Evolutionary conservation across 2,329 filamentous ascomycete species (phyloP), one percentile per base, ranked within the genome.

Genomic region (Colletotrichum caudatum): DNA sequence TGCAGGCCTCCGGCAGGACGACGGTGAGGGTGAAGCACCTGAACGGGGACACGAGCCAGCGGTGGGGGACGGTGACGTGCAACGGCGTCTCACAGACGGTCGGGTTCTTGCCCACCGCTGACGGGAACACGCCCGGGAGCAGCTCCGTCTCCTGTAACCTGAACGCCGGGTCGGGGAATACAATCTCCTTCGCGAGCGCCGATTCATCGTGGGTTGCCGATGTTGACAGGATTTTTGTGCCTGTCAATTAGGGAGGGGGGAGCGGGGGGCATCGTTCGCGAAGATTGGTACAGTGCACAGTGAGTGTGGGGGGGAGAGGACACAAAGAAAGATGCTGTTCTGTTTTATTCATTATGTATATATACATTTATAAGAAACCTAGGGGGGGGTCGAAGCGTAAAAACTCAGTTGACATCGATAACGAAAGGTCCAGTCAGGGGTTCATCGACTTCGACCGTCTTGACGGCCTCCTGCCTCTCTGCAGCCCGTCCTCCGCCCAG

Each of bases 11-110:
- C 1, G 85, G 83, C 0, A 77, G 81, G 35, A 87, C 84, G 2
- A 90, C 88, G 0, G 80, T 91, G 18, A 79, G 85, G 3, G 83
- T 91, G 64, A 84, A 87, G 75, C 87, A 88, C 75, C 75, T 84
- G 14, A 91, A 91, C 71, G 88, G 88, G 0, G 88, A 91, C 73
- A 83, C 75, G 2, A 78, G 77, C 0, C 84, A 89, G 75, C 78
- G 90, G 51, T 87, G 84, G 77, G 88, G 87, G 0, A 83, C 83
- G 59, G 86, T 91, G 3, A 81, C 79, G 9, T 88, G 91, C 5
- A 91, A 91, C 74, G 89, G 87, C 0, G 83, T 82, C 39, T 76
- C 77, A 0, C 82, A 87, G 76, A 82, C 81, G 33, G 72, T 90
- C 7, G 87, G 89, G 0, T 91, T 91, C 72, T 71, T 90, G 67